Evolutionary conservation across 2,329 filamentous ascomycete genomes (phyloP).

Genomic region (Emergomyces pasteurianus): DNA sequence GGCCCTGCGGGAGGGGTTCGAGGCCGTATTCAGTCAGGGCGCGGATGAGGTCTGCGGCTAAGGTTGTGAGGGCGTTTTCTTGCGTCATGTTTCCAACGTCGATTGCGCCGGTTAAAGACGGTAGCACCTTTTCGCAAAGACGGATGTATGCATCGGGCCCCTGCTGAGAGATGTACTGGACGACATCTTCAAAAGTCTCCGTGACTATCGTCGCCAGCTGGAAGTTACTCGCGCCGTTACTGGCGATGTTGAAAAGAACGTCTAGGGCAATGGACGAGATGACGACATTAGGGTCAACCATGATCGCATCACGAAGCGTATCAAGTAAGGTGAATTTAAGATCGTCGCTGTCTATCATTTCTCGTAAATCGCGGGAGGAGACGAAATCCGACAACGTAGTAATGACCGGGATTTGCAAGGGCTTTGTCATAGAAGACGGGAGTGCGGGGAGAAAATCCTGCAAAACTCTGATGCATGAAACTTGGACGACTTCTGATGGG

Average conservation of each 20-base stretch:
- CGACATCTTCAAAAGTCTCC: slow-evolving; percentile 85
- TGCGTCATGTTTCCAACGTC: slow-evolving; percentile 77
- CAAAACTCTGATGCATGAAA: slow-evolving; percentile 77
- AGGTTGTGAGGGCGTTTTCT: slow-evolving; percentile 64
- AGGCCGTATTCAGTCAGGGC: slow-evolving; percentile 72
- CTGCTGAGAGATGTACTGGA: slow-evolving; percentile 52
- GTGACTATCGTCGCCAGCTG: slow-evolving; percentile 78
- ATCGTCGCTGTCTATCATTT: slow-evolving; percentile 81
- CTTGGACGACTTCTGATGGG: slow-evolving; percentile 76
- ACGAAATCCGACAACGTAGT: slow-evolving; percentile 59
- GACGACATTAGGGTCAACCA: slow-evolving; percentile 63
- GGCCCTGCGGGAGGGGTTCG: slow-evolving; percentile 74
- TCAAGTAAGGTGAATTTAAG: slow-evolving; percentile 83
- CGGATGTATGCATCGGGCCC: slow-evolving; percentile 59
- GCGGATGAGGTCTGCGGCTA: slow-evolving; percentile 74
- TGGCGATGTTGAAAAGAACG: slow-evolving; percentile 77
- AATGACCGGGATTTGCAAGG: slow-evolving; percentile 50
- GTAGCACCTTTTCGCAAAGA: slow-evolving; percentile 75
- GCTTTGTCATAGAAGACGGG: slow-evolving; percentile 38
- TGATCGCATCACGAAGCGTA: slow-evolving; percentile 70
- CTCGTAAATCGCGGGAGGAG: slow-evolving; percentile 63
- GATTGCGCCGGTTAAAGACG: slow-evolving; percentile 77
- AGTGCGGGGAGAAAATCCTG: slow-evolving; percentile 54
- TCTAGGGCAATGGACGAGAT: slow-evolving; percentile 61
- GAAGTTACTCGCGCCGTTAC: slow-evolving; percentile 79